Evolutionary conservation across 495 filamentous ascomycete genomes (phyloP), one percentile per base, ranked within the genome.

Genomic region (Penicillium psychrofluorescens): DNA sequence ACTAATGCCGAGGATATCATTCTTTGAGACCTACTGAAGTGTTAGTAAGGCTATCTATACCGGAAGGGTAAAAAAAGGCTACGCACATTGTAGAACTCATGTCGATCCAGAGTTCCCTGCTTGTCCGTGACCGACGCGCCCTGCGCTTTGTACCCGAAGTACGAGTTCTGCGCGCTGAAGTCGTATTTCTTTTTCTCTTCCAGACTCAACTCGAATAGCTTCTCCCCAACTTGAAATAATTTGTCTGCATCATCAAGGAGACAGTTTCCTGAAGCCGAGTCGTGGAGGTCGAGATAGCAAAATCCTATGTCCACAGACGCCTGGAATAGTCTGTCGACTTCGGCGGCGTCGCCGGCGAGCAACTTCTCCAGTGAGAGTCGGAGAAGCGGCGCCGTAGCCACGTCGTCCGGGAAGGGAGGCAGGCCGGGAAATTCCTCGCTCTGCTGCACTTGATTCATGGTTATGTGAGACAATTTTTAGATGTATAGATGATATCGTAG

Each of bases 51-150:
- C 29, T 31, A 46, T 37, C n/a, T 4, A 15, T 8, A 34, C 10
- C 1, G 16, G n/a, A 16, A 5, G 11, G 13, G 11, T 5, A 7
- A 16, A 6, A 4, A 3, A 28, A 0, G 37, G n/a, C n/a, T 13
- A 40, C 61, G 27, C 32, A 84, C 73, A 59, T 83, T 83, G 50
- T 82, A 83, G 51, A 81, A 81, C 55, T 84, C 79, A 54, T 79
- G 79, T 35, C 71, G 62, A 42, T 81, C 78, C 28, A 59, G 55
- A 6, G 69, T 80, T 6, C 79, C 80, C 12, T 66, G 43, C 12
- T 66, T 65, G 53, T 83, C 78, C 11, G 80, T 63, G 10, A 71
- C 50, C 1, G 66, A 65, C 16, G 45, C 60, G 3, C 78, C 79
- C 27, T 71, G 70, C 4, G 66, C 65, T 54, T 83, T 83, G 47